Percentiles rank a stretch among this genome's conserved stretches.
phyloP scores from a whole-genome alignment of 2,329 filamentous ascomycete genomes.

The Cordyceps militaris region DNA sequence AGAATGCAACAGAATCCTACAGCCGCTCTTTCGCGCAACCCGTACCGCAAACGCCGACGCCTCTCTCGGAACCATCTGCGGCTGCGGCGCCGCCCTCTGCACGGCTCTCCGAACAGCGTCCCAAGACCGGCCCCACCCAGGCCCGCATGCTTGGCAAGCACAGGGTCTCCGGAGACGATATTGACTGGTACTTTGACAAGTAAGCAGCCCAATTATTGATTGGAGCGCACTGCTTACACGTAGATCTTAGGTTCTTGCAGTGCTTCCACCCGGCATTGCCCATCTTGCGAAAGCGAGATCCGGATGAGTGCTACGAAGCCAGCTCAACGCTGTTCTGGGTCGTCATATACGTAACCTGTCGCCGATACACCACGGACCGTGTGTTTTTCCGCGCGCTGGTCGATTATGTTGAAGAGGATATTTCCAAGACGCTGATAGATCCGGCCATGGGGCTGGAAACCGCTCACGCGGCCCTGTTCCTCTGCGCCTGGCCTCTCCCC shows the following conservation, averaged over 20 bases:
- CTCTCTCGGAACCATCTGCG: constrained; percentile 22
- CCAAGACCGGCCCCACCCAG: constrained; percentile 26
- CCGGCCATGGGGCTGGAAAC: constrained; percentile 39
- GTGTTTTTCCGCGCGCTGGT: constrained; percentile 37
- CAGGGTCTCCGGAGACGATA: constrained; percentile 44
- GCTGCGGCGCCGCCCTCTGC: constrained; percentile 18
- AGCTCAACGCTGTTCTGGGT: constrained; percentile 47
- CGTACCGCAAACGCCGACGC: constrained; percentile 17
- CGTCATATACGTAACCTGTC: constrained; percentile 43
- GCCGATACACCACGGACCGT: constrained; percentile 39
- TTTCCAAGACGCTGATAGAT: constrained; percentile 36
- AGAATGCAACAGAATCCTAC: constrained; percentile 18
- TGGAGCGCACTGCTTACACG: not conserved
- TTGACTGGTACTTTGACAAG: constrained; percentile 50
- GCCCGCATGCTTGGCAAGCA: constrained; percentile 40
- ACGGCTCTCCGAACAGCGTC: constrained; percentile 15
- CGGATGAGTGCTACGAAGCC: constrained; percentile 43
- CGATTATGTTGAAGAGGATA: constrained; percentile 39
- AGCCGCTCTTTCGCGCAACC: not conserved
- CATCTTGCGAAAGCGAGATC: constrained; percentile 41
- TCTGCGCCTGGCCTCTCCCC: constrained; percentile 46
- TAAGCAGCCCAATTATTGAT: constrained; percentile 19
- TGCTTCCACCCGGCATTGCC: constrained; percentile 47
- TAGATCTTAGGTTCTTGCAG: constrained; percentile 40
- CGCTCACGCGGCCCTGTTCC: constrained; percentile 45